Conservation (phyloP, 73 alveolate species). For the Effrenium voratum region DNA sequence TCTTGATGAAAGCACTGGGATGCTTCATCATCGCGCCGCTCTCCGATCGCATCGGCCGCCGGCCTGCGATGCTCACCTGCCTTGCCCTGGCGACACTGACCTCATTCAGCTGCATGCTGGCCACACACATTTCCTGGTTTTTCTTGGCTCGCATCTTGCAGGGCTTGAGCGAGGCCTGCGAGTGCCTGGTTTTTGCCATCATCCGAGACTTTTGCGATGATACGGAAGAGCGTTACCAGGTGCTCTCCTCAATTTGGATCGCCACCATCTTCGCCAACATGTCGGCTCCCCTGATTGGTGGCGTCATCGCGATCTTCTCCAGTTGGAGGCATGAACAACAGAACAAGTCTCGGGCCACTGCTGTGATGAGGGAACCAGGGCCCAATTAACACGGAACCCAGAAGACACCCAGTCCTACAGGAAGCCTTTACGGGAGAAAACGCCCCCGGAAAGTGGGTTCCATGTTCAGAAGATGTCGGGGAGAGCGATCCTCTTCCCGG, state of each 20-base stretch:
- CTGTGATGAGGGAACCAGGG: too few species aligned
- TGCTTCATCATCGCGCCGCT: constrained; percentile 4
- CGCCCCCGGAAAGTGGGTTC: too few species aligned
- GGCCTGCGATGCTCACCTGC: constrained; percentile 18
- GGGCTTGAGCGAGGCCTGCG: constrained; percentile 47
- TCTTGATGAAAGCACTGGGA: constrained; percentile 2
- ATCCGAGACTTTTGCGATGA: not conserved
- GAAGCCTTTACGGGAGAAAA: too few species aligned
- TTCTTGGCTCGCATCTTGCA: constrained; percentile 47
- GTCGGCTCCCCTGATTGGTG: not conserved
- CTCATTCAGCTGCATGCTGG: constrained; percentile 45
- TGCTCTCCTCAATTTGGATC: not conserved
- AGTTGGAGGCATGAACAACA: too few species aligned
- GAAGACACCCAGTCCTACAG: too few species aligned
- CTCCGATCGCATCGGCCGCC: constrained; percentile 67
- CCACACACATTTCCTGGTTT: constrained; percentile 28
- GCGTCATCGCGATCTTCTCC: not conserved
- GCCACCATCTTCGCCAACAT: not conserved
- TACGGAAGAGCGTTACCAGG: not conserved
- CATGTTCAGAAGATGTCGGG: too few species aligned
- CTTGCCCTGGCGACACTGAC: not conserved
- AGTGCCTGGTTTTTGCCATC: constrained; percentile 56
- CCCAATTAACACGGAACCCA: too few species aligned
- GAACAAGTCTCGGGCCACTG: too few species aligned
- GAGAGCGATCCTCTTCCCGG: too few species aligned